Base-by-base conservation (phyloP, 805 yeast genomes). In the Hyphopichia homilentoma region DNA sequence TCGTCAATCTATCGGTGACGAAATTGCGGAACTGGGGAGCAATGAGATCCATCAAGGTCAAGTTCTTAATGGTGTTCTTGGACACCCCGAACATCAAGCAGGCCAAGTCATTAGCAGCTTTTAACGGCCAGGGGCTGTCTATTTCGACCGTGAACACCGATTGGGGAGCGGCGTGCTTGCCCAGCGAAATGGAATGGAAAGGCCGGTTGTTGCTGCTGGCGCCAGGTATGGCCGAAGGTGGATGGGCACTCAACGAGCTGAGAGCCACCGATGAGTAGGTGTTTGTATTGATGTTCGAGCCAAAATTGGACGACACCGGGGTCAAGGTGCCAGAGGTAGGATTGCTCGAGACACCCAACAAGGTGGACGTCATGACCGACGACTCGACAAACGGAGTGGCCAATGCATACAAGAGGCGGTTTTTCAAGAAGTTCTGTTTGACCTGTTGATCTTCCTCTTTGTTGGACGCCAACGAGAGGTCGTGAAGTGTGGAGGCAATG, bases 51-150 rank as follows among this genome's bases (percentile, higher is more conserved):
- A 86, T 66, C 21, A 89, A 65, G 0, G 86, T 76, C 31, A 81
- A 56, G 12, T 80, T 68, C 22, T 73, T 70, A 21, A 87, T 64
- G 18, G 79, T 79, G 22, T 65, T 68, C 48, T 79, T 76, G 28
- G 86, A 77, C 3, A 84, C 77, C 12, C 96, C 96, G 59, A 89
- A 84, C 64, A 85, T 78, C 38, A 87, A 66, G 50, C 95, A 84
- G 0, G 96, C 95, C 43, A 88, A 65, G 57, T 89, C 97, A 52
- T 90, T 89, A 11, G 94, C 87, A 5, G 94, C 89, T 47, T 76
- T 77, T 30, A 89, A 72, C 17, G 67, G 61, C 89, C 93, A 89
- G 1, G 97, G 97, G 29, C 73, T 70, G 9, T 73, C 76, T 16
- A 73, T 62, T 2, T 77, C 78, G 30, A 94, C 84, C 0, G 96